A percentile compares a stretch with the other conserved stretches of the same genome.
Conservation (phyloP, 345 rosid species). For the Trapa incisa region DNA sequence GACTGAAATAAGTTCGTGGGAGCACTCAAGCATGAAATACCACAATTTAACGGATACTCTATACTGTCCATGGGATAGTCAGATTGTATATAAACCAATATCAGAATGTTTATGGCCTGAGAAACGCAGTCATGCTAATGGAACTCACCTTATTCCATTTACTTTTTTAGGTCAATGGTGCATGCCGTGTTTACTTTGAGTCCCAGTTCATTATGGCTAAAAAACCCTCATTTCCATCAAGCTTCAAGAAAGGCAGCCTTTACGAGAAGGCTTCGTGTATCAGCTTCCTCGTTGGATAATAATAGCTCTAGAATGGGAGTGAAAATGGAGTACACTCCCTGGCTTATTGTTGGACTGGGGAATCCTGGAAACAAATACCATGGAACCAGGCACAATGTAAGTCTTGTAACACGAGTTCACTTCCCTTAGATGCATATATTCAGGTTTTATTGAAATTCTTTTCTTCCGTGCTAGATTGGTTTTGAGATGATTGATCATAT, state of each 20-base stretch:
- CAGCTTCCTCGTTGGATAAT: slow-evolving; percentile 29
- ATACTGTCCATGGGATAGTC: too few relatives aligned
- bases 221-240: slow-evolving; percentile 14
- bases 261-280: slow-evolving; percentile 27
- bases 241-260: slow-evolving; percentile 12
- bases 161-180: slow-evolving; percentile 46
- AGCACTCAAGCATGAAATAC: too few relatives aligned
- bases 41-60: too few relatives aligned
- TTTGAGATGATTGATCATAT: slow-evolving; percentile 77
- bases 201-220: slow-evolving; percentile 25
- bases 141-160: neutral
- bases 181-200: slow-evolving; percentile 38
- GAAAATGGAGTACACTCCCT: slow-evolving; percentile 73
- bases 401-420: neutral
- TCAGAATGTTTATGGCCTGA: too few relatives aligned
- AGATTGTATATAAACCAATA: too few relatives aligned
- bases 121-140: too few relatives aligned
- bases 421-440: neutral
- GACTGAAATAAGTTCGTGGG: too few relatives aligned
- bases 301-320: slow-evolving; percentile 20
- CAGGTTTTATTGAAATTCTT: slow-evolving; percentile 1
- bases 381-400: slow-evolving; percentile 89
- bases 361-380: slow-evolving; percentile 91
- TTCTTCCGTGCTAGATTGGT: slow-evolving; percentile 46
- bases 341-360: slow-evolving; percentile 90